These are phyloP conservation scores for Claviceps pazoutovae DNA, from an alignment of 2,329 filamentous ascomycete genomes.

Conservation along the genomic window DNA sequence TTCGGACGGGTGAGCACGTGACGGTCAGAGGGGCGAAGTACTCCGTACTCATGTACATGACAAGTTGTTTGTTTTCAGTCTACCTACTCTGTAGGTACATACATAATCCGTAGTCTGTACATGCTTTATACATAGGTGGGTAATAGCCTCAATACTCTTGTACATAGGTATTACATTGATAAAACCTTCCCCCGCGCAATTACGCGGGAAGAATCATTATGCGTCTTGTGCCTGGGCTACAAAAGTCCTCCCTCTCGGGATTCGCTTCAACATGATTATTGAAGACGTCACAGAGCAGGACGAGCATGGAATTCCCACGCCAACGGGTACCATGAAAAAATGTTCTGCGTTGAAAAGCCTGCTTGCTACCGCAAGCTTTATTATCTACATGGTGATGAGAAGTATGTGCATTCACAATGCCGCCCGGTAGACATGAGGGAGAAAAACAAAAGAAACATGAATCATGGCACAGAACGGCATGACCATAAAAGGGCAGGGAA, in stretches of 20 bases:
- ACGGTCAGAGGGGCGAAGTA: background rate
- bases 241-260: background rate
- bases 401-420: background rate
- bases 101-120: no score
- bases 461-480: background rate
- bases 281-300: background rate
- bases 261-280: background rate
- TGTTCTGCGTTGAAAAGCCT: background rate
- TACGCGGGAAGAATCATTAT: no score
- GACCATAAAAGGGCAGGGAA: background rate
- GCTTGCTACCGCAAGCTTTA: background rate
- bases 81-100: no score
- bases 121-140: no score
- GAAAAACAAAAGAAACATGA: background rate
- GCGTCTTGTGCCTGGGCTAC: no score
- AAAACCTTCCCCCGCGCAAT: no score
- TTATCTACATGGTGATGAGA: conserved; percentile 1
- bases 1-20: conserved; percentile 9
- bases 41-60: no score
- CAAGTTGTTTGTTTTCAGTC: background rate
- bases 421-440: background rate
- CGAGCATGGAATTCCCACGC: background rate
- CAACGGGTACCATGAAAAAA: background rate
- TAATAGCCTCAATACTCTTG: no score
- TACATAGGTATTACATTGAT: no score